A percentile compares a stretch with the other conserved stretches of the same genome.
These are phyloP conservation scores for Candolleomyces eurysporus DNA, from an alignment of 768 basidiomycete species.

Conservation along the genomic window DNA sequence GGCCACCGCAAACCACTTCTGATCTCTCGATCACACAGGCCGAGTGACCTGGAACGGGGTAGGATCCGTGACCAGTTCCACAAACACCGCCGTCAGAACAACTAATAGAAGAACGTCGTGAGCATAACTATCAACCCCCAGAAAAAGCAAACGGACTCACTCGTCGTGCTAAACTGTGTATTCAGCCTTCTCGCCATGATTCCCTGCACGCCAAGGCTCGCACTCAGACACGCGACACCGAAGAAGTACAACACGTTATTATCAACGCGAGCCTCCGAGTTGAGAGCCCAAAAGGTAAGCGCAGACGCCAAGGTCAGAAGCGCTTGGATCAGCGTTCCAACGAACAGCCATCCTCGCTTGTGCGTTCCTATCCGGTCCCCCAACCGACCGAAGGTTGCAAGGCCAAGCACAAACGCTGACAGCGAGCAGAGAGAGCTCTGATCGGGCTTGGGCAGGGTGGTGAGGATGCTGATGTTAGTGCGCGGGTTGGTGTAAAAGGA, in stretches of 20 bases:
- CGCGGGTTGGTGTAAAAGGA: no score
- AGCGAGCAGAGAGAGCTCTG: slow-evolving; percentile 3
- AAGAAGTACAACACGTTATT: slow-evolving; percentile 9
- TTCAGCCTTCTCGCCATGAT: slow-evolving; percentile 10
- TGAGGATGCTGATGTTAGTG: neutral
- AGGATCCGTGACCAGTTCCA: slow-evolving; percentile 82
- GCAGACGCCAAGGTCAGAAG: slow-evolving; percentile 3
- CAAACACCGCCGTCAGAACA: slow-evolving; percentile 65
- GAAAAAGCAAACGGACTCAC: neutral
- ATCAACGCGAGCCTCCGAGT: slow-evolving; percentile 50
- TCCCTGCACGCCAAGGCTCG: slow-evolving; percentile 12
- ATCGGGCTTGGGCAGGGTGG: slow-evolving; percentile 1
- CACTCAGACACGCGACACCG: slow-evolving; percentile 11
- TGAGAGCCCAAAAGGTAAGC: slow-evolving; percentile 51
- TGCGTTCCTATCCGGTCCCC: slow-evolving; percentile 9
- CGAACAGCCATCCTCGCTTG: slow-evolving; percentile 9
- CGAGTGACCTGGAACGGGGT: slow-evolving; percentile 59
- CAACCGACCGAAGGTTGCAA: slow-evolving; percentile 3
- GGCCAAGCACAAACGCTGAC: slow-evolving; percentile 1
- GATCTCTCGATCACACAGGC: slow-evolving; percentile 60
- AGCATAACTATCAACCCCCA: neutral
- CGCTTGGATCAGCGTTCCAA: slow-evolving; percentile 11
- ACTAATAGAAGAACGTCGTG: slow-evolving; percentile 18
- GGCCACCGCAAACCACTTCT: slow-evolving; percentile 62
- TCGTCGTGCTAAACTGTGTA: slow-evolving; percentile 10